Base-by-base conservation (phyloP, 2,329 filamentous ascomycete species). In the Venturia effusa region DNA sequence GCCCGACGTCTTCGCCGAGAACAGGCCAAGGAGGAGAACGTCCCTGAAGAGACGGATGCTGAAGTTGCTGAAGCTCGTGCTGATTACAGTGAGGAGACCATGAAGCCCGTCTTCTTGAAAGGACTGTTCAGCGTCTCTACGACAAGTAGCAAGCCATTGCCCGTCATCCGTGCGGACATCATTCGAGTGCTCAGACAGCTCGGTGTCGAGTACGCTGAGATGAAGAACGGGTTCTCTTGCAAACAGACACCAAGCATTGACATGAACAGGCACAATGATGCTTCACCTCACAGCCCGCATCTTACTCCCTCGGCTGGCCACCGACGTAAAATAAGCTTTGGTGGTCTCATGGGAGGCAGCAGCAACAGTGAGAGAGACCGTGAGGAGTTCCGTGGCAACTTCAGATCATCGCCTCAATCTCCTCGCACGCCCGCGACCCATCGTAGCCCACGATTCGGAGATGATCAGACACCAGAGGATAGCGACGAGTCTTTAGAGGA, bases 91-190 rank as follows among this genome's bases (percentile, higher is more conserved):
- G 86, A 88, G 5, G 91, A 95, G 68, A 84, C 93, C 66, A 87
- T 93, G 62, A 97, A 96, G 74, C 94, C 94, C 0, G 94, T 97
- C 3, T 97, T 89, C 74, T 83, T 99, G 64, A 99, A 97, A 76
- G 94, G 94, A 4, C 81, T 99, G 22, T 97, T 99, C 78, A 97
- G 93, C 70, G 94, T 97, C 63, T 95, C 91, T 4, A 99, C 94
- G 0, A 99, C 94, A 7, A 97, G 92, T 65, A 94, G 88, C 71
- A 96, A 95, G 72, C 90, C 93, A 0, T 84, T 97, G 13, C 80
- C 86, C 0, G 86, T 91, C 65, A 99, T 99, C 67, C 86, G 93
- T 45, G 80, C 86, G 7, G 94, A 99, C 72, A 90, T 99, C 69
- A 95, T 95, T 71, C 84, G 93, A 61, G 94, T 97, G 2, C 78